Conservation (phyloP, 1,139 yeast species). For the Taphrina flavorubra region DNA sequence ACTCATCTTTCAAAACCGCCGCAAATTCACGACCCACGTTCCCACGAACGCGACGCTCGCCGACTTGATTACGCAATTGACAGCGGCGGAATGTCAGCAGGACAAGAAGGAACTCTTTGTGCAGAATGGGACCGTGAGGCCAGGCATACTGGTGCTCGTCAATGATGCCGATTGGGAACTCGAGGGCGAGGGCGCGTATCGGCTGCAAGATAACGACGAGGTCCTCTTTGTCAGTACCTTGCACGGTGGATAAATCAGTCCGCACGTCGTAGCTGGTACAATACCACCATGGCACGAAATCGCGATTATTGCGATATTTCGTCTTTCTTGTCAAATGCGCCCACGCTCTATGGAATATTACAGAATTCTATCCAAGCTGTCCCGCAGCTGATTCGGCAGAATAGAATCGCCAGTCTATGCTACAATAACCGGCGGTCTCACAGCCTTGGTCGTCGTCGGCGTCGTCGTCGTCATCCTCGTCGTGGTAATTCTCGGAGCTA, state of each 20-base stretch:
- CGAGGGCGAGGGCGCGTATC: constrained; percentile 84
- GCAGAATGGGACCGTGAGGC: constrained; percentile 56
- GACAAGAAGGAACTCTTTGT: constrained; percentile 12
- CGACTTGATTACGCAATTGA: not conserved
- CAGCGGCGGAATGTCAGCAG: not conserved
- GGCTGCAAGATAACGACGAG: constrained; percentile 73
- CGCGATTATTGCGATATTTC: not conserved
- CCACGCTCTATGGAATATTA: not conserved
- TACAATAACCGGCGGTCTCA: too few species aligned
- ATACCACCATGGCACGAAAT: not conserved
- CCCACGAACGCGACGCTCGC: not conserved
- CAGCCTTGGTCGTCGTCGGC: too few species aligned
- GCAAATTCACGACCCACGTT: not conserved
- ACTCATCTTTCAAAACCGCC: constrained; percentile 32
- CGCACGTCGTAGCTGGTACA: not conserved
- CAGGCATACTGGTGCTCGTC: constrained; percentile 88
- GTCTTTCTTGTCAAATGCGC: not conserved
- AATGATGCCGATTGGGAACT: constrained; percentile 98
- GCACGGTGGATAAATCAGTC: constrained; percentile 75
- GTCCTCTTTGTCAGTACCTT: constrained; percentile 89
- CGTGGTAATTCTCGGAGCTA: too few species aligned
- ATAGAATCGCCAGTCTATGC: too few species aligned
- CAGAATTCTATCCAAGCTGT: not conserved
- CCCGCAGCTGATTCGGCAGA: too few species aligned
- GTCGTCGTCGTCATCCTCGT: too few species aligned